These are phyloP conservation scores for Cystobasidium tubakii DNA, from an alignment of 768 basidiomycete genomes.

Conservation along the genomic window DNA sequence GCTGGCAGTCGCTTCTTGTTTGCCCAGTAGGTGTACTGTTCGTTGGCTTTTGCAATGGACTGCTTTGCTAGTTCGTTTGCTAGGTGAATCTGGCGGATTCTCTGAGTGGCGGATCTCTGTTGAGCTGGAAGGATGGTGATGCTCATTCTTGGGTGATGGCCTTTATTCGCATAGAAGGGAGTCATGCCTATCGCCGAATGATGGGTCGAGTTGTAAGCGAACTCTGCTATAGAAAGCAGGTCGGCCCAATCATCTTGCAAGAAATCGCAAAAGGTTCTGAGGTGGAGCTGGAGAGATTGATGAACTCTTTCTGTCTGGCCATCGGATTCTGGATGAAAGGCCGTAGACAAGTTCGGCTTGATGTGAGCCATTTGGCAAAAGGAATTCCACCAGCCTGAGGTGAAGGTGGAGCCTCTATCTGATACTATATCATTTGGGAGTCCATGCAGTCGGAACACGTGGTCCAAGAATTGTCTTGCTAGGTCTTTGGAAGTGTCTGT, in stretches of 20 bases:
- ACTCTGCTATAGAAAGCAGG: conserved; percentile 49
- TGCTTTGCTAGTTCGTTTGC: too few relatives aligned
- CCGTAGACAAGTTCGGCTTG: conserved; percentile 50
- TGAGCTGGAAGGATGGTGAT: too few relatives aligned
- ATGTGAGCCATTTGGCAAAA: conserved; percentile 43
- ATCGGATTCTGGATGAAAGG: conserved; percentile 54
- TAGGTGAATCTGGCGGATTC: too few relatives aligned
- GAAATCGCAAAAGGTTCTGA: conserved; percentile 49
- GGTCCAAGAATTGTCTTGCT: conserved; percentile 50
- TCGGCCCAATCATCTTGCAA: conserved; percentile 50
- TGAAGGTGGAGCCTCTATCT: conserved; percentile 44
- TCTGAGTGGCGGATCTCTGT: too few relatives aligned
- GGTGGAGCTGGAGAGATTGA: conserved; percentile 52
- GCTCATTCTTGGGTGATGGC: too few relatives aligned
- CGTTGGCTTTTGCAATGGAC: too few relatives aligned
- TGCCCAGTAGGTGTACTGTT: too few relatives aligned
- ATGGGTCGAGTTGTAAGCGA: conserved; percentile 49
- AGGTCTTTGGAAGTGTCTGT: conserved; percentile 47
- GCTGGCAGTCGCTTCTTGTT: too few relatives aligned
- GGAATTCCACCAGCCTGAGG: too few relatives aligned
- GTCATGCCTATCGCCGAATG: conserved; percentile 47
- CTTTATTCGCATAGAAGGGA: conserved; percentile 47
- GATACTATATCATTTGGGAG: conserved; percentile 45
- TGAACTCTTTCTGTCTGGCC: conserved; percentile 53
- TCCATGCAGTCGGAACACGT: conserved; percentile 45